Evolutionary conservation across 2,329 filamentous ascomycete species (phyloP).

Genomic region (Penicillium paneum): DNA sequence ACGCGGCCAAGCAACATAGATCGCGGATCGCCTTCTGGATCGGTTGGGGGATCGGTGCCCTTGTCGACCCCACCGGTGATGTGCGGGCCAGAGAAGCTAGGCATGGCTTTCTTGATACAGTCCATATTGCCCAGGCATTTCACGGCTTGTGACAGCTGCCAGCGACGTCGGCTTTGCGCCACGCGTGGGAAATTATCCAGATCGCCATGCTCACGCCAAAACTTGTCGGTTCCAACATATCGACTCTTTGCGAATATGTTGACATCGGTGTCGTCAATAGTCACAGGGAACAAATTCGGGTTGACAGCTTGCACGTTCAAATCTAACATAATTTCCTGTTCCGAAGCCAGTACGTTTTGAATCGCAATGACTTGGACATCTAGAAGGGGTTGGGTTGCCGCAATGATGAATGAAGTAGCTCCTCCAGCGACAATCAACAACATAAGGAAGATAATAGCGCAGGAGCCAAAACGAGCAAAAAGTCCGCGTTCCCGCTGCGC

Average conservation of each 20-base stretch:
- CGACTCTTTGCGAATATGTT: conserved; percentile 94
- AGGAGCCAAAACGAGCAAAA: conserved; percentile 77
- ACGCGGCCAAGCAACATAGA: conserved; percentile 93
- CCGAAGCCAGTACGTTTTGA: conserved; percentile 84
- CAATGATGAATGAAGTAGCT: conserved; percentile 82
- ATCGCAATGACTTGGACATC: conserved; percentile 77
- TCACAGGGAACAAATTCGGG: conserved; percentile 86
- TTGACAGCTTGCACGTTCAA: conserved; percentile 84
- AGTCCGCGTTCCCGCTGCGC: conserved; percentile 62
- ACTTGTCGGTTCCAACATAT: conserved; percentile 65
- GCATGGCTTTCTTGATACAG: conserved; percentile 17
- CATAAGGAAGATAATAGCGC: conserved; percentile 77
- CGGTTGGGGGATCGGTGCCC: conserved; percentile 60
- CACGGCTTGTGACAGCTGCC: conserved; percentile 28
- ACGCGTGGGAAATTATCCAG: conserved; percentile 30
- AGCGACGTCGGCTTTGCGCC: conserved; percentile 34
- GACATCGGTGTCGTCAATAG: conserved; percentile 80
- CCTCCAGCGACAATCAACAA: conserved; percentile 78
- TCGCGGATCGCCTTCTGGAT: conserved; percentile 59
- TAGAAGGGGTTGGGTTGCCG: conserved; percentile 81
- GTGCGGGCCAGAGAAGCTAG: conserved; percentile 13
- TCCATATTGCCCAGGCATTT: conserved; percentile 24
- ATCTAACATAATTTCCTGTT: conserved; percentile 94
- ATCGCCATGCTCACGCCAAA: conserved; percentile 38
- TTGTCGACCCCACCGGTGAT: conserved; percentile 47